Conservation (phyloP, 192 early-diverging fungal species). For the Coemansia umbellata region DNA sequence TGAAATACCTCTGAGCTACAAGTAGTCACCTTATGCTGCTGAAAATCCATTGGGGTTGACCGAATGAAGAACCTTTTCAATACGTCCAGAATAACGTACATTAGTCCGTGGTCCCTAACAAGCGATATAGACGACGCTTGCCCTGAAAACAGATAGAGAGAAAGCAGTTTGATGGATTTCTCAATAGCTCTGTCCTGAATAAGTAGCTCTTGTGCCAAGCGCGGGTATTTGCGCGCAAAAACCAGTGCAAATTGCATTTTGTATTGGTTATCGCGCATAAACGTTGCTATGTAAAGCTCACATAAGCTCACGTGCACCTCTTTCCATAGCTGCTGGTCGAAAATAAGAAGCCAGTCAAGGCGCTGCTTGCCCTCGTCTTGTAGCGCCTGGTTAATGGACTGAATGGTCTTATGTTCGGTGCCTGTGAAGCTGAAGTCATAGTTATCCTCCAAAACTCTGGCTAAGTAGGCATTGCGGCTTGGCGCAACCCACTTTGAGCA, state of each 20-base stretch:
- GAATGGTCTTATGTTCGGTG: conserved; percentile 54
- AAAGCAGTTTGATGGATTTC: conserved; percentile 85
- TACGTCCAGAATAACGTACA: conserved; percentile 72
- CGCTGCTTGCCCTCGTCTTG: conserved; percentile 52
- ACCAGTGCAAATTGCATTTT: conserved; percentile 63
- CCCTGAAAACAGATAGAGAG: conserved; percentile 91
- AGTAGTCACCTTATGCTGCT: conserved; percentile 54
- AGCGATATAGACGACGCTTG: conserved; percentile 82
- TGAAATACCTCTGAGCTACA: conserved; percentile 70
- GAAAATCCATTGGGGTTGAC: conserved; percentile 52
- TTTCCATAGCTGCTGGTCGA: conserved; percentile 90
- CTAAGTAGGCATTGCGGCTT: conserved; percentile 37
- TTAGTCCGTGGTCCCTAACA: conserved; percentile 70
- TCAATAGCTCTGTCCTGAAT: conserved; percentile 87
- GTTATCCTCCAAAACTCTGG: conserved; percentile 26
- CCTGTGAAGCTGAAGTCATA: conserved; percentile 33
- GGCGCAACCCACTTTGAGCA: conserved; percentile 51
- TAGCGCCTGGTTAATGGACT: conserved; percentile 36
- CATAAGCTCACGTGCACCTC: conserved; percentile 69
- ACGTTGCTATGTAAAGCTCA: conserved; percentile 82
- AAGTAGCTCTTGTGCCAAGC: conserved; percentile 72
- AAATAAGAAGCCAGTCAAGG: conserved; percentile 80
- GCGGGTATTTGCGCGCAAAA: conserved; percentile 81
- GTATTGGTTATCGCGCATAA: conserved; percentile 71
- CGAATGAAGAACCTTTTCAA: conserved; percentile 76